Conservation (phyloP, 1,139 yeast species). For the Pichia sp. region DNA sequence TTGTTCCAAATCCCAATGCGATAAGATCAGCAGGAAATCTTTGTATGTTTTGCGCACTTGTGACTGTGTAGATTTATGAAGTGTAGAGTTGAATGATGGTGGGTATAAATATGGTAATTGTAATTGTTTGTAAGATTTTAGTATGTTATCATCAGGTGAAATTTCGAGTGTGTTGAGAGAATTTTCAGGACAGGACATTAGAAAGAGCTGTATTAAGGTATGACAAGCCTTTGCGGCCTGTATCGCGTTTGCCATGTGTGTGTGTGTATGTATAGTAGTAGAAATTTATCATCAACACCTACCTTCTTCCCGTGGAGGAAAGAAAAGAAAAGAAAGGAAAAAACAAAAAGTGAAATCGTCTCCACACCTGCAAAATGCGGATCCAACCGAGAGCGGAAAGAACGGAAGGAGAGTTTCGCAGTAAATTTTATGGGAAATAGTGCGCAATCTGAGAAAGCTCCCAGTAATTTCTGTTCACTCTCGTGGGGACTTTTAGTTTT, state of each 20-base stretch:
- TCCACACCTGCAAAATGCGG: too few relatives aligned
- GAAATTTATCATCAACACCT: too few relatives aligned
- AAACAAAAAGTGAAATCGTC: too few relatives aligned
- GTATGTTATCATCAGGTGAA: neutral
- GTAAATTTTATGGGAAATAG: too few relatives aligned
- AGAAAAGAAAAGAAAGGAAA: too few relatives aligned
- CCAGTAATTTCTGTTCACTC: too few relatives aligned
- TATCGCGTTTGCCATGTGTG: neutral
- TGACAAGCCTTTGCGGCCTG: slow-evolving; percentile 8
- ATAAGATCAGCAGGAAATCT: slow-evolving; percentile 26
- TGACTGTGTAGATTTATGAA: slow-evolving; percentile 6
- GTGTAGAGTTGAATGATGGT: slow-evolving; percentile 1
- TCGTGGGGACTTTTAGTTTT: too few relatives aligned
- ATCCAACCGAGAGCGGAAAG: too few relatives aligned
- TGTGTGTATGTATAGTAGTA: too few relatives aligned
- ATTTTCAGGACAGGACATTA: neutral
- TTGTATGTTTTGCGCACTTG: slow-evolving; percentile 8
- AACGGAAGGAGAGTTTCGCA: too few relatives aligned
- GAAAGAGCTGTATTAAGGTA: neutral
- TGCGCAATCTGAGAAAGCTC: too few relatives aligned
- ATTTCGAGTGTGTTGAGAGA: slow-evolving; percentile 2
- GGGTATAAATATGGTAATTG: slow-evolving; percentile 10
- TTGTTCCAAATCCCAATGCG: slow-evolving; percentile 39
- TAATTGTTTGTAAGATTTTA: neutral
- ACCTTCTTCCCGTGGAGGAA: too few relatives aligned